Conservation (phyloP, 2,329 filamentous ascomycete species). For the Macrophomina pseudophaseolina region DNA sequence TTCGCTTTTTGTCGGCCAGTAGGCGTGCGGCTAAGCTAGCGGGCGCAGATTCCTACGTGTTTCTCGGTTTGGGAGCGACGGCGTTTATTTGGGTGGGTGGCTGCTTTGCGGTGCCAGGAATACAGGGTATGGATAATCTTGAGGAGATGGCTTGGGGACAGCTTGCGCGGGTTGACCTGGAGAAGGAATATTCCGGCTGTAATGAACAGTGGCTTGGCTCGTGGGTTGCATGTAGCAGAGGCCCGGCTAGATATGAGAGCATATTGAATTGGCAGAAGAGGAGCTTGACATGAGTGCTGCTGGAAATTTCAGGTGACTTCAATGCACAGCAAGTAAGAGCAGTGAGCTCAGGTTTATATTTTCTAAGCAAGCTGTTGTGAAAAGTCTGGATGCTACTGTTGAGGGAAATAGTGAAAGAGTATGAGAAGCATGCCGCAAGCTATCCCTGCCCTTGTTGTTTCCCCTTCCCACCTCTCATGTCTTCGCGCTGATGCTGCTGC, state of each 20-base stretch:
- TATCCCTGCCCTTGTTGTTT: too few species aligned
- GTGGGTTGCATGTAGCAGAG: too few species aligned
- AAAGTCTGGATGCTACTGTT: background rate
- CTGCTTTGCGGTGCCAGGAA: background rate
- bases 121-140: background rate
- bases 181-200: too few species aligned
- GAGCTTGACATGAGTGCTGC: too few species aligned
- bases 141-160: background rate
- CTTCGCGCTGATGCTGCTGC: background rate
- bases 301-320: too few species aligned
- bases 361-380: background rate
- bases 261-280: too few species aligned
- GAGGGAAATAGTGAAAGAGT: too few species aligned
- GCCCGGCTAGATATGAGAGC: too few species aligned
- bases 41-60: background rate
- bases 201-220: too few species aligned
- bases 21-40: background rate
- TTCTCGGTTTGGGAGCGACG: constrained; percentile 10
- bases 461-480: too few species aligned
- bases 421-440: too few species aligned
- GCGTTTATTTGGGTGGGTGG: background rate
- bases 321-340: background rate
- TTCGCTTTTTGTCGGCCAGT: constrained; percentile 34
- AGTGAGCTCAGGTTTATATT: background rate
- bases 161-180: background rate